Conservation (phyloP, 768 basidiomycete genomes). For the Thelephora ganbajun region DNA sequence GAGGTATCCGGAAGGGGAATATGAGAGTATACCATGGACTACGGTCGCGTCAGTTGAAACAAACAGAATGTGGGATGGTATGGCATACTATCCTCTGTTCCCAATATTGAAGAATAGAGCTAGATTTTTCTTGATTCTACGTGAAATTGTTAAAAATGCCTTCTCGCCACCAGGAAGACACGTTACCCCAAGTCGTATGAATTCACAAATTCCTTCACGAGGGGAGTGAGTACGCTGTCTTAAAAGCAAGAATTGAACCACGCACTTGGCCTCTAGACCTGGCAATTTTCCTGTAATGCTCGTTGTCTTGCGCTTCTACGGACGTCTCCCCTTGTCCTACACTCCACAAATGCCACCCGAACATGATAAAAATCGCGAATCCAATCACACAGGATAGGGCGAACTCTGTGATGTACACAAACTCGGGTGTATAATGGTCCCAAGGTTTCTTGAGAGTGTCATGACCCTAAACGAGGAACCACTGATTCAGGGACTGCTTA, state of each 20-base stretch:
- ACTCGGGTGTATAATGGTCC: constrained; percentile 39
- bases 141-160: background rate
- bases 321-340: constrained; percentile 68
- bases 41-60: background rate
- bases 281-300: constrained; percentile 59
- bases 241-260: constrained; percentile 3
- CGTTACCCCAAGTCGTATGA: constrained; percentile 78
- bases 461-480: background rate
- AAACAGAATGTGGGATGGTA: background rate
- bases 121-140: constrained; percentile 51
- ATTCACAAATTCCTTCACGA: constrained; percentile 60
- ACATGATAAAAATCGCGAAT: constrained; percentile 61
- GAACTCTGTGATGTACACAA: constrained; percentile 61
- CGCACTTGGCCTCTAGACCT: constrained; percentile 54
- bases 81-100: constrained; percentile 63
- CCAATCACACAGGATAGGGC: constrained; percentile 65
- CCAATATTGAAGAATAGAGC: constrained; percentile 82
- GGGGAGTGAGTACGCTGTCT: background rate
- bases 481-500: constrained; percentile 12
- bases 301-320: constrained; percentile 84
- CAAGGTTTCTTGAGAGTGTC: constrained; percentile 10
- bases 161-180: background rate
- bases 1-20: constrained; percentile 64
- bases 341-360: constrained; percentile 58
- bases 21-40: constrained; percentile 74